A percentile compares a stretch with the other conserved stretches of the same genome.
These are phyloP conservation scores for Kodamaea kaohsiungensis DNA, from an alignment of 805 yeast species.

Conservation along the genomic window DNA sequence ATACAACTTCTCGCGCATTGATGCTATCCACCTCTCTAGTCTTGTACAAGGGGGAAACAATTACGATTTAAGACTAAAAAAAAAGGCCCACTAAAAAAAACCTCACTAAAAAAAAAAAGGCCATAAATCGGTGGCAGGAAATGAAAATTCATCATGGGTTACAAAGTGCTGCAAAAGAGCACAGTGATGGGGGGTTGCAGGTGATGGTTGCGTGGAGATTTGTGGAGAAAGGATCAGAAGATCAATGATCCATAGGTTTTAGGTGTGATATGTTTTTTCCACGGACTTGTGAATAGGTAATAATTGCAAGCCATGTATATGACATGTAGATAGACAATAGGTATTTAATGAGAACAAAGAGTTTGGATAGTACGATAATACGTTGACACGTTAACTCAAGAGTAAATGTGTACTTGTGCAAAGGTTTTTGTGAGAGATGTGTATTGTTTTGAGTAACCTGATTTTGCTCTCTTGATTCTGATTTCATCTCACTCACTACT, in stretches of 20 bases:
- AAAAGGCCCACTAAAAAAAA: background rate
- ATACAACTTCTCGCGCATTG: conserved; percentile 4
- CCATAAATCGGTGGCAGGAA: background rate
- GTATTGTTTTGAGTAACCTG: no score
- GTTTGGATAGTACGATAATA: background rate
- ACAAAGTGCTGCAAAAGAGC: background rate
- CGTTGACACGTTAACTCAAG: background rate
- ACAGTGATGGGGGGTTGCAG: background rate
- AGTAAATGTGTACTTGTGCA: no score
- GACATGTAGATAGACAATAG: background rate
- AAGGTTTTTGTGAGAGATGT: background rate
- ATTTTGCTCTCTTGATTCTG: no score
- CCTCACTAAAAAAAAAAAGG: background rate
- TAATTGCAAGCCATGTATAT: no score
- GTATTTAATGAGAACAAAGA: background rate
- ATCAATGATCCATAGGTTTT: background rate
- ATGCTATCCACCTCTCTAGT: background rate
- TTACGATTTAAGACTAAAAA: background rate
- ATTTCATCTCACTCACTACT: no score
- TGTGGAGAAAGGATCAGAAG: background rate
- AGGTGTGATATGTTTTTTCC: no score
- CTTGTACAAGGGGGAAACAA: conserved; percentile 4
- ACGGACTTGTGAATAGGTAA: no score
- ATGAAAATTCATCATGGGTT: background rate
- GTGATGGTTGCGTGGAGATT: background rate